Conservation (phyloP, 805 yeast species). For the Candida nitratophila region DNA sequence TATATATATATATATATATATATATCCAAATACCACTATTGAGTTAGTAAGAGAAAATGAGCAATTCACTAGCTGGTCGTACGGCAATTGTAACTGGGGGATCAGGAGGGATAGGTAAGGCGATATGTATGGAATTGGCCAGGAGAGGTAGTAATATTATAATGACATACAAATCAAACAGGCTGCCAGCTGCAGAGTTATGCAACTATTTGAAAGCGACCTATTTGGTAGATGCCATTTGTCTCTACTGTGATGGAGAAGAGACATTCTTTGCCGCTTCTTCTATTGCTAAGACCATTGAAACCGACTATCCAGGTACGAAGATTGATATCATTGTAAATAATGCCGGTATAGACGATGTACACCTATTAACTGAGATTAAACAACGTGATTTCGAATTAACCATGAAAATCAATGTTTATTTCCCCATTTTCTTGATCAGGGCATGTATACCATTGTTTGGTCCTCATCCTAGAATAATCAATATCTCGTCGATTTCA, state of each 20-base stretch:
- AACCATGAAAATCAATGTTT: slow-evolving; percentile 7
- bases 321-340: slow-evolving; percentile 12
- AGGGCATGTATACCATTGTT: slow-evolving; percentile 6
- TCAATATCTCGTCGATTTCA: slow-evolving; percentile 7
- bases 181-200: slow-evolving; percentile 4
- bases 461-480: slow-evolving; percentile 8
- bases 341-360: slow-evolving; percentile 14
- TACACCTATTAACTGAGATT: slow-evolving; percentile 4
- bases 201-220: slow-evolving; percentile 1
- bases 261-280: slow-evolving; percentile 1
- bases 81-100: slow-evolving; percentile 31
- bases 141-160: slow-evolving; percentile 26
- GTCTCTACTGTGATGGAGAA: slow-evolving; percentile 3
- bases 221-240: slow-evolving; percentile 4
- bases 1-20: too few relatives aligned
- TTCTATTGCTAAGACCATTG: slow-evolving; percentile 5
- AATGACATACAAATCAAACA: slow-evolving; percentile 4
- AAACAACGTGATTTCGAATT: slow-evolving; percentile 3
- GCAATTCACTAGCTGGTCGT: slow-evolving; percentile 25
- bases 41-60: too few relatives aligned
- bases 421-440: slow-evolving; percentile 5
- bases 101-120: slow-evolving; percentile 27
- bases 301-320: too few relatives aligned
- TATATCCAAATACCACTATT: too few relatives aligned
- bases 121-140: slow-evolving; percentile 29